Base-by-base conservation (phyloP, 495 filamentous ascomycete genomes). In the Trichoderma reesei region DNA sequence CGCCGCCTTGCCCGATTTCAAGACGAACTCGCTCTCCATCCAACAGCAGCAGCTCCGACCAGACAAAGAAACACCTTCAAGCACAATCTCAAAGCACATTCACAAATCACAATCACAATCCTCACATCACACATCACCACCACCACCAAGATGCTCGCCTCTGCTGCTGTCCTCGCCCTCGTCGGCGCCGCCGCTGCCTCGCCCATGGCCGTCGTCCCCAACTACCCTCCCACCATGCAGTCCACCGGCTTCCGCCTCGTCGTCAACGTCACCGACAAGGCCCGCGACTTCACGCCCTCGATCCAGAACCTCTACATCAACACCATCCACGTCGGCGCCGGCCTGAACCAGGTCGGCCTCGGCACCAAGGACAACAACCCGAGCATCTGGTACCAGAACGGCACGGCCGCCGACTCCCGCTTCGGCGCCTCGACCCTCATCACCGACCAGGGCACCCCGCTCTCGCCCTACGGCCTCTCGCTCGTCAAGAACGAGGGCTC, bases 381-480 rank as follows among this genome's bases (percentile, higher is more conserved):
- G 20, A 41, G 63, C 46, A 33, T 48, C 62, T 46, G 68, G 66
- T 74, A 68, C 67, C 64, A 59, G 14, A 73, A 73, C 65, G 73
- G 74, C 64, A 76, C 75, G 16, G 65, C 68, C 11, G 20, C 46
- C 5, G 67, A 72, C 14, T 36, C 68, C 11, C 64, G 66, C 37
- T 64, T 36, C n/a, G 60, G 54, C 18, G 26, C 37, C 3, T 64
- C 67, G n/a, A 69, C 64, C 48, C 60, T 75, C 56, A 63, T 77
- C 37, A 72, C 65, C 48, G 74, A 76, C 62, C 68, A 67, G 41
- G 75, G 69, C 18, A 70, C 54, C n/a, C 73, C 72, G 8, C 68
- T 66, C 2, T 70, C 69, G 61, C 73, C 73, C 2, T 68, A 59
- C 36, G 70, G 71, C 59, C 60, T 77, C 42, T 39, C 46, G 7